These are phyloP conservation scores for Lactarius akahatsu DNA, from an alignment of 768 basidiomycete species.

Conservation along the genomic window DNA sequence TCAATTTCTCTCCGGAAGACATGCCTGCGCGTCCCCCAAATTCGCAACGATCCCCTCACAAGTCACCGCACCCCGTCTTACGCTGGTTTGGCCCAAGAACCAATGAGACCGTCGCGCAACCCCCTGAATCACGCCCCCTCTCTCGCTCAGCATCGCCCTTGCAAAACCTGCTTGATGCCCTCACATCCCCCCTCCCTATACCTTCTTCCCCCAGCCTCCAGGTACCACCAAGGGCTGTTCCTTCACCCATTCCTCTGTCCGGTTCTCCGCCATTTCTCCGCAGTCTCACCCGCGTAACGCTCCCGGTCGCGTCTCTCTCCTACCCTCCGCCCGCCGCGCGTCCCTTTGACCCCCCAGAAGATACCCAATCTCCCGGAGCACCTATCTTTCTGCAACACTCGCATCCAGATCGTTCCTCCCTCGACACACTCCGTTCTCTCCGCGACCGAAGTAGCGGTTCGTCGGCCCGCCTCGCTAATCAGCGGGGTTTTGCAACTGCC, in stretches of 20 bases:
- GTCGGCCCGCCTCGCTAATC: slow-evolving; percentile 31
- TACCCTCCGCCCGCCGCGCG: slow-evolving; percentile 29
- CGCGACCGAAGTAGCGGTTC: slow-evolving; percentile 33
- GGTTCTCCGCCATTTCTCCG: slow-evolving; percentile 54
- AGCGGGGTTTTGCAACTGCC: slow-evolving; percentile 12
- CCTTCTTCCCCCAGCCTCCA: slow-evolving; percentile 31
- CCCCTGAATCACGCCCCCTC: slow-evolving; percentile 3
- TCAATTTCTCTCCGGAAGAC: slow-evolving; percentile 3
- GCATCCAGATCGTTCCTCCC: slow-evolving; percentile 47
- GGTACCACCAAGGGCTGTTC: slow-evolving; percentile 31
- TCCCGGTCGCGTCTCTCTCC: slow-evolving; percentile 63
- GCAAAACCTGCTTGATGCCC: slow-evolving; percentile 39
- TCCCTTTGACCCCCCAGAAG: slow-evolving; percentile 31
- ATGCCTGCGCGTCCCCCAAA: slow-evolving; percentile 24
- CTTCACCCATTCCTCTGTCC: slow-evolving; percentile 42
- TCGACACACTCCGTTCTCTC: slow-evolving; percentile 58
- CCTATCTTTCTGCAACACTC: slow-evolving; percentile 40
- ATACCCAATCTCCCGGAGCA: slow-evolving; percentile 36
- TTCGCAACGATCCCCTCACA: slow-evolving; percentile 21
- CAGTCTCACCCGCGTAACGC: slow-evolving; percentile 55
- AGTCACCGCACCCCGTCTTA: slow-evolving; percentile 37
- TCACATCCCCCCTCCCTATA: slow-evolving; percentile 35
- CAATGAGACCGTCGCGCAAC: slow-evolving; percentile 42
- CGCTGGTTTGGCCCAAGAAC: slow-evolving; percentile 46
- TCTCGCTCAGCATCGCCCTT: slow-evolving; percentile 31